These are phyloP conservation scores for Rubus idaeus DNA, from an alignment of 306 rosid species.

Conservation along the genomic window DNA sequence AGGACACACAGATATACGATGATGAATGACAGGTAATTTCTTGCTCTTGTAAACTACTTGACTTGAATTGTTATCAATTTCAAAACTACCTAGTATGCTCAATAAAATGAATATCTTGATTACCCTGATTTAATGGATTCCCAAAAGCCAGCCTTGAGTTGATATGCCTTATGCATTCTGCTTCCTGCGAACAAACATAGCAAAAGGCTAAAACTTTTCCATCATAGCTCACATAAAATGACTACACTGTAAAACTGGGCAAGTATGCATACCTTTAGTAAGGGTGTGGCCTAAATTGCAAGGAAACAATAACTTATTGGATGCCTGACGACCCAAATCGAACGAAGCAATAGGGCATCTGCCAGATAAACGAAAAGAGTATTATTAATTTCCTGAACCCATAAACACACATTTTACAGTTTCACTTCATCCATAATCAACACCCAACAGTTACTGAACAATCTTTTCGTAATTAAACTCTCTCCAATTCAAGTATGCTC, in stretches of 20 bases:
- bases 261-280: constrained; percentile 32
- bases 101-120: neutral
- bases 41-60: neutral
- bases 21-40: neutral
- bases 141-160: constrained; percentile 82
- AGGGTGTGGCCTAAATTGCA: constrained; percentile 37
- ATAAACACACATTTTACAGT: neutral
- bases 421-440: neutral
- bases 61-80: neutral
- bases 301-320: constrained; percentile 33
- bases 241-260: neutral
- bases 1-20: constrained; percentile 8
- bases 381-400: neutral
- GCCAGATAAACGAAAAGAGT: constrained; percentile 16
- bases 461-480: neutral
- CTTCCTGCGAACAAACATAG: constrained; percentile 40
- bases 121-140: constrained; percentile 96
- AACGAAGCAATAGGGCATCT: constrained; percentile 54
- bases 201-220: neutral
- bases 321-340: constrained; percentile 35
- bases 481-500: neutral
- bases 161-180: constrained; percentile 50
- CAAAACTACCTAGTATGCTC: constrained; percentile 1
- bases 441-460: neutral
- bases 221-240: neutral